Percentiles rank a stretch among this genome's conserved stretches.
Evolutionary conservation across 1,284 basidiomycete genomes (phyloP).

Genomic region (Sporisorium exsertum): DNA sequence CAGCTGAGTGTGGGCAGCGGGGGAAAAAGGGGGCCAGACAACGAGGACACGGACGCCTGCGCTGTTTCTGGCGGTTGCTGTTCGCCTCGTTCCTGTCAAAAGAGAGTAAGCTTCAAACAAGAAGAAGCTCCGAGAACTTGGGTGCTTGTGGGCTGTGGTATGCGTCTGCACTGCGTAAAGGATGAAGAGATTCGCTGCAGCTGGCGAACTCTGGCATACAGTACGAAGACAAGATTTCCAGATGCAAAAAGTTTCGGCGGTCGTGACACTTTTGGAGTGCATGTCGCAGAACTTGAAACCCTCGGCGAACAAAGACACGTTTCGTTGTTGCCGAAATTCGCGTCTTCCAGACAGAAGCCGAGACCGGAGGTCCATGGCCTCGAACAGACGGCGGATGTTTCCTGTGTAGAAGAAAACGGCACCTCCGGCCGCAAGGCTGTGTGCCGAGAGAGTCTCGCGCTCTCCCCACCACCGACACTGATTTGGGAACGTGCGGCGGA

Average conservation of each 20-base stretch:
- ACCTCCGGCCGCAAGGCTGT: background rate
- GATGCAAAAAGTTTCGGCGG: background rate
- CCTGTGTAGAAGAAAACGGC: background rate
- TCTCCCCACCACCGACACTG: background rate
- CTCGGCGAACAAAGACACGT: background rate
- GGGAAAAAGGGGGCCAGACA: background rate
- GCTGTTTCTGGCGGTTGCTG: background rate
- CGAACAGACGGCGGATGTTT: no score
- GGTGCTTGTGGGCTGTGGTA: background rate
- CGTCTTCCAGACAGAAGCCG: background rate
- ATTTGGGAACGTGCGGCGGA: background rate
- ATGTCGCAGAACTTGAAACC: slow-evolving; percentile 1
- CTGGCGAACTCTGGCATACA: background rate
- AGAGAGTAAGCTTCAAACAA: background rate
- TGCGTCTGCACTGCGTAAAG: background rate
- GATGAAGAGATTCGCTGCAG: background rate
- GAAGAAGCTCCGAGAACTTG: background rate
- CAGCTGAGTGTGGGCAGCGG: background rate
- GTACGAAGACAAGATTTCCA: background rate
- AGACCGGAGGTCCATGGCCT: background rate
- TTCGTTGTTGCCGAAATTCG: background rate
- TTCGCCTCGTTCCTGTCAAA: background rate
- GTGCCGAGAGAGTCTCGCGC: background rate
- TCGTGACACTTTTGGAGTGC: background rate
- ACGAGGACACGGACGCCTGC: background rate